Conservation (phyloP, 2,329 filamentous ascomycete genomes). For the Boeremia exigua region DNA sequence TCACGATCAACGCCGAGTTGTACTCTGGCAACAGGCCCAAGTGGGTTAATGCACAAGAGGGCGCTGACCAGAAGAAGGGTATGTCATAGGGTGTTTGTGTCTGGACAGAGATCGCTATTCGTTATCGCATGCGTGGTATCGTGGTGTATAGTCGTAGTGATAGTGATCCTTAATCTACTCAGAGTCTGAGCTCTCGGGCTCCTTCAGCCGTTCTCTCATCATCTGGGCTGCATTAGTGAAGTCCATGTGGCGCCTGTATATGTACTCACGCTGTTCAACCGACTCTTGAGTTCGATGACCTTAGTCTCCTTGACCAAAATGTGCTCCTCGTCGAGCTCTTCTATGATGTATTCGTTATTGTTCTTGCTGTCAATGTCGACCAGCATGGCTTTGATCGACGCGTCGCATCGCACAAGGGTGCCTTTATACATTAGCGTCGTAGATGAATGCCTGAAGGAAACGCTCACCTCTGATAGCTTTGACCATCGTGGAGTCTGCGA, state of each 20-base stretch:
- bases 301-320: slow-evolving; percentile 78
- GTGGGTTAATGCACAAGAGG: slow-evolving; percentile 49
- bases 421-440: slow-evolving; percentile 51
- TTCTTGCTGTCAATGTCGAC: slow-evolving; percentile 72
- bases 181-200: slow-evolving; percentile 45
- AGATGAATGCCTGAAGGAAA: not conserved
- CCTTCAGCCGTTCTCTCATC: slow-evolving; percentile 46
- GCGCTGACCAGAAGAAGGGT: slow-evolving; percentile 49
- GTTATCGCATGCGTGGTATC: not conserved
- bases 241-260: not conserved
- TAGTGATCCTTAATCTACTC: slow-evolving; percentile 24
- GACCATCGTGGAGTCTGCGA: slow-evolving; percentile 54
- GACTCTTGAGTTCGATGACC: slow-evolving; percentile 69
- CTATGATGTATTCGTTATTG: slow-evolving; percentile 76
- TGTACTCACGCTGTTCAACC: slow-evolving; percentile 67
- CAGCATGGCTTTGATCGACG: slow-evolving; percentile 87
- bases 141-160: not conserved
- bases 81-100: slow-evolving; percentile 42
- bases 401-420: slow-evolving; percentile 80
- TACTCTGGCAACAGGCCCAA: slow-evolving; percentile 46
- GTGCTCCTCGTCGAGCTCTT: slow-evolving; percentile 79
- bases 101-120: not conserved
- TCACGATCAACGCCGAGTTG: slow-evolving; percentile 51
- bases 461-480: slow-evolving; percentile 62
- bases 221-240: slow-evolving; percentile 34